Conservation (phyloP, 176 grass and related monocot species). For the Cenchrus americanus region DNA sequence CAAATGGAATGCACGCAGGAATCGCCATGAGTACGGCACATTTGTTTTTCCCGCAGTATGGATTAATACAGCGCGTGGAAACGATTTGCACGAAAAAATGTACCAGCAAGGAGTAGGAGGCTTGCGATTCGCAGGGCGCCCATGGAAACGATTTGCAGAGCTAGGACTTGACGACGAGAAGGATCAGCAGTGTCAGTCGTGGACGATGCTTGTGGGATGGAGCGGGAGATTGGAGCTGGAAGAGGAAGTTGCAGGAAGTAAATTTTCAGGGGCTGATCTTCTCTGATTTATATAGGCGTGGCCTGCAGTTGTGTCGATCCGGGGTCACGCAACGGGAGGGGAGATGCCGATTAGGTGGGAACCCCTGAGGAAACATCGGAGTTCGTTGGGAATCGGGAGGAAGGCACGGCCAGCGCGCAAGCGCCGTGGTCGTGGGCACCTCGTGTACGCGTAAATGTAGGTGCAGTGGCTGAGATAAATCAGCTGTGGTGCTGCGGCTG, state of each 20-base stretch:
- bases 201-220: not conserved
- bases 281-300: slow-evolving; percentile 16
- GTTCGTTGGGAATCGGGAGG: slow-evolving; percentile 56
- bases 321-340: not conserved
- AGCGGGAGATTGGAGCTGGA: not conserved
- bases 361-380: slow-evolving; percentile 29
- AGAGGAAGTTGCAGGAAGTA: slow-evolving; percentile 13
- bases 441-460: slow-evolving; percentile 30
- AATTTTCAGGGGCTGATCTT: not conserved
- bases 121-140: not conserved
- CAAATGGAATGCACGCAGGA: not conserved
- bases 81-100: not conserved
- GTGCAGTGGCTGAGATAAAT: slow-evolving; percentile 46
- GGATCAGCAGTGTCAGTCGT: not conserved
- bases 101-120: slow-evolving; percentile 42
- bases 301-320: not conserved
- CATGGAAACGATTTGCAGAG: slow-evolving; percentile 23
- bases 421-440: slow-evolving; percentile 38
- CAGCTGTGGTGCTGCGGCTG: not conserved
- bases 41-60: not conserved
- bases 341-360: slow-evolving; percentile 25
- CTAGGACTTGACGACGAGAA: not conserved
- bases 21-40: not conserved
- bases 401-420: slow-evolving; percentile 34
- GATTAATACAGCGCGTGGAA: not conserved